Evolutionary conservation across 495 filamentous ascomycete genomes (phyloP).

Genomic region (Aspergillus ellipticus): DNA sequence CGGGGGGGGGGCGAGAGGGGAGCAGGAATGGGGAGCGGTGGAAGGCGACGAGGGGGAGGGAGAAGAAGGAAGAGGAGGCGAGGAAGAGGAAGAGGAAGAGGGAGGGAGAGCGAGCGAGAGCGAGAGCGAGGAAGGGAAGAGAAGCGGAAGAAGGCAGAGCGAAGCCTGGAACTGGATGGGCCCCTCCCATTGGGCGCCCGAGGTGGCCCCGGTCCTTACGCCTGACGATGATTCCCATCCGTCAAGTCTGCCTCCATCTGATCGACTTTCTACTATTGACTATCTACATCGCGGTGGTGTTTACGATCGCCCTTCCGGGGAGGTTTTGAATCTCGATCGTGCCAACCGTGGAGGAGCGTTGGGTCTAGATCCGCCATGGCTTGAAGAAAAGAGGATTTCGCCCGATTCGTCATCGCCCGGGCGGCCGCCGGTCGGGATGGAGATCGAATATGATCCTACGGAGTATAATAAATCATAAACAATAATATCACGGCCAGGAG

Average conservation of each 20-base stretch:
- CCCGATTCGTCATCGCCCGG: background rate
- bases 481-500: too few relatives aligned
- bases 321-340: too few relatives aligned
- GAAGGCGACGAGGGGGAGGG: conserved; percentile 18
- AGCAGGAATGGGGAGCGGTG: too few relatives aligned
- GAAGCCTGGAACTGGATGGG: conserved; percentile 14
- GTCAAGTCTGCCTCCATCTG: too few relatives aligned
- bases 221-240: too few relatives aligned
- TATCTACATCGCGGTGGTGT: too few relatives aligned
- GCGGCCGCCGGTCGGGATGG: background rate
- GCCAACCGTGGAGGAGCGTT: too few relatives aligned
- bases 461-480: too few relatives aligned
- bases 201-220: background rate
- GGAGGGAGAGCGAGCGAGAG: conserved; percentile 31
- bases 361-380: background rate
- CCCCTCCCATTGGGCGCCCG: background rate
- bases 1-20: conserved; percentile 15
- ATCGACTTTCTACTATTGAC: too few relatives aligned
- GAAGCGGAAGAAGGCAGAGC: conserved; percentile 26
- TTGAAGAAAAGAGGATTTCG: background rate
- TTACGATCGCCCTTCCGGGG: too few relatives aligned
- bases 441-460: background rate
- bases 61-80: conserved; percentile 4
- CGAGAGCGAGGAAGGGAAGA: conserved; percentile 24
- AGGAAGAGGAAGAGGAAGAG: conserved; percentile 9